A percentile compares a stretch with the other conserved stretches of the same genome.
These are phyloP conservation scores for Xylaria sp. DNA, from an alignment of 2,329 filamentous ascomycete species.

Conservation along the genomic window DNA sequence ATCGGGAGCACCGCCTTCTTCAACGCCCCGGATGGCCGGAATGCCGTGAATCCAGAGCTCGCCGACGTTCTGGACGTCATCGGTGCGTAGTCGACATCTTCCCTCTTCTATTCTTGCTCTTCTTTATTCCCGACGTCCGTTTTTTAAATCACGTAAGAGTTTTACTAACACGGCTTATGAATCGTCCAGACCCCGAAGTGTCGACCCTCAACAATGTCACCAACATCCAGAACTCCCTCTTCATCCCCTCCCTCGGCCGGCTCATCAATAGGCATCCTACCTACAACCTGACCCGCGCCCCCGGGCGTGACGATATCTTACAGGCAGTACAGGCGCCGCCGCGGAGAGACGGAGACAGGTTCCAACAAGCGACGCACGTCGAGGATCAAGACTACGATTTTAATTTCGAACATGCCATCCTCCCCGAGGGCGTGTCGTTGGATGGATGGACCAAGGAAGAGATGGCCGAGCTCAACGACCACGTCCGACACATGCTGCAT, in stretches of 20 bases:
- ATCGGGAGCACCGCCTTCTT: conserved; percentile 44
- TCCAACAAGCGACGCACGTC: conserved; percentile 38
- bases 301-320: conserved; percentile 19
- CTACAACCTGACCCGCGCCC: conserved; percentile 73
- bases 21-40: conserved; percentile 41
- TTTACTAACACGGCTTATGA: neutral
- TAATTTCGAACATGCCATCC: conserved; percentile 71
- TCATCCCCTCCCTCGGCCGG: conserved; percentile 82
- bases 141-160: neutral
- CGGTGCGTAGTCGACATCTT: conserved; percentile 60
- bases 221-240: conserved; percentile 90
- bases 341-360: conserved; percentile 35
- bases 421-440: conserved; percentile 78
- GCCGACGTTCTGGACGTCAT: conserved; percentile 76
- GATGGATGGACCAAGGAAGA: conserved; percentile 81
- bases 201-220: conserved; percentile 85
- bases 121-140: neutral
- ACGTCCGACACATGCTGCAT: conserved; percentile 88
- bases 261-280: conserved; percentile 82
- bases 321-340: neutral
- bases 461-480: conserved; percentile 81
- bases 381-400: conserved; percentile 72
- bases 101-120: neutral
- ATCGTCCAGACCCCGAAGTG: conserved; percentile 77
- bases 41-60: conserved; percentile 70